phyloP scores from a whole-genome alignment of 306 rosid genomes.

The Casuarina cunninghamiana region DNA sequence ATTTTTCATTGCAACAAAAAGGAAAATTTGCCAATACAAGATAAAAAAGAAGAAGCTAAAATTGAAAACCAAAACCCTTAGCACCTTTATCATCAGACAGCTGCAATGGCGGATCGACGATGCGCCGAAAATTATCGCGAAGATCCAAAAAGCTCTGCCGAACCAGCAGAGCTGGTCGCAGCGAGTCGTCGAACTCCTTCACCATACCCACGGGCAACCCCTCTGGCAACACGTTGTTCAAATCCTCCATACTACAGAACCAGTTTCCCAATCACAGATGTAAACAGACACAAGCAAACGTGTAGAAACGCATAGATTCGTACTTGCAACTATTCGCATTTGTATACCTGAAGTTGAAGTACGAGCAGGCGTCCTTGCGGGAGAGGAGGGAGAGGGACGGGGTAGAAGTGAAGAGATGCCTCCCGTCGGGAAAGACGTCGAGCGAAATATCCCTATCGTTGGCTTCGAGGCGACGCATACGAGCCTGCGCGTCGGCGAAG shows the following conservation, averaged over 20 bases:
- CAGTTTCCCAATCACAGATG: constrained; percentile 5
- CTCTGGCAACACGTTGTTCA: constrained; percentile 71
- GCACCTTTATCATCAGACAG: constrained; percentile 54
- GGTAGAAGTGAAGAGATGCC: constrained; percentile 65
- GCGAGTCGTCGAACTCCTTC: constrained; percentile 83
- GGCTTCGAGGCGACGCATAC: constrained; percentile 61
- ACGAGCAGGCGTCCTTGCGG: constrained; percentile 49
- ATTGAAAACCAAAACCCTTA: background rate
- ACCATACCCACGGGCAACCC: constrained; percentile 81
- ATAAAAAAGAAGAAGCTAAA: background rate
- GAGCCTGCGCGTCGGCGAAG: constrained; percentile 48
- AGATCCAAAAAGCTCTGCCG: constrained; percentile 83
- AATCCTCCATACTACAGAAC: constrained; percentile 44
- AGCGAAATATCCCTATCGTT: constrained; percentile 71
- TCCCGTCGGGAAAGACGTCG: constrained; percentile 67
- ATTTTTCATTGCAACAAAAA: background rate
- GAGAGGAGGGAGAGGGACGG: constrained; percentile 60
- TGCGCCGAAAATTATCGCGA: constrained; percentile 74
- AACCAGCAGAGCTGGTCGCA: constrained; percentile 68
- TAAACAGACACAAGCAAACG: background rate
- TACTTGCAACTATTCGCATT: background rate
- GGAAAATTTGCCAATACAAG: background rate
- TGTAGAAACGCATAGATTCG: background rate
- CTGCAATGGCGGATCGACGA: constrained; percentile 72
- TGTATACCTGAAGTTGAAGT: constrained; percentile 66